Evolutionary conservation across 108 stramenopile genomes (phyloP), one percentile per base, ranked within the genome.

Genomic region (Pinguiococcus pyrenoidosus): DNA sequence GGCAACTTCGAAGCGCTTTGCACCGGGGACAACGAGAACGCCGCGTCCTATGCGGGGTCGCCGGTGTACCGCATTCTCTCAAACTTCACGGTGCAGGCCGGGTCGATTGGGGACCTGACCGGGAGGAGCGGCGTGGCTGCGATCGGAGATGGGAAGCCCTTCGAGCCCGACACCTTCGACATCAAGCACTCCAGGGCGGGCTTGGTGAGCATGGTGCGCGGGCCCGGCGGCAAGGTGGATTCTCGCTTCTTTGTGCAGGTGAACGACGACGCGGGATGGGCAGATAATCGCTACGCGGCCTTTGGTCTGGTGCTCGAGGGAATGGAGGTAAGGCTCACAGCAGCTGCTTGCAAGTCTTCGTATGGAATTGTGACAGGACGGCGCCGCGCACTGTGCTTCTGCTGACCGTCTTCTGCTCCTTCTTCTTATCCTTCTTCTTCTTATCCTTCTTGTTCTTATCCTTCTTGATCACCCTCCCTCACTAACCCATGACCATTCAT

Each of bases 191-290:
- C 73, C n/a, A 54, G 64, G 53, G 32, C 37, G n/a, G 79, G 79
- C 0, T 46, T 77, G 23, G 56, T 80, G 0, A 63, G 60, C 13
- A 68, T 59, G 29, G 78, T 79, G 3, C 54, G 70, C 3, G 60
- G 56, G 23, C 20, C 46, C 4, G 45, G 57, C 35, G 75, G 75
- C 8, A 32, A 45, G 5, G 68, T 73, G 14, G 79, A 80, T 49
- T 80, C 79, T 4, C 43, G 79, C 32, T 80, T 80, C 45, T 80
- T 80, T 44, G 66, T 80, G 23, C 63, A 77, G 28, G 57, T 56
- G 12, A 29, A 60, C 29, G 55, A 70, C 22, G 76, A 80, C 57
- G 76, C 71, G 0, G 79, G 79, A 29, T 80, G 79, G 79, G 79
- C 76, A 7, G 79, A 80, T 50, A 74, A 72, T 14, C 56, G 79